These are phyloP conservation scores for Prunus dulcis DNA, from an alignment of 306 rosid genomes.

Conservation along the genomic window DNA sequence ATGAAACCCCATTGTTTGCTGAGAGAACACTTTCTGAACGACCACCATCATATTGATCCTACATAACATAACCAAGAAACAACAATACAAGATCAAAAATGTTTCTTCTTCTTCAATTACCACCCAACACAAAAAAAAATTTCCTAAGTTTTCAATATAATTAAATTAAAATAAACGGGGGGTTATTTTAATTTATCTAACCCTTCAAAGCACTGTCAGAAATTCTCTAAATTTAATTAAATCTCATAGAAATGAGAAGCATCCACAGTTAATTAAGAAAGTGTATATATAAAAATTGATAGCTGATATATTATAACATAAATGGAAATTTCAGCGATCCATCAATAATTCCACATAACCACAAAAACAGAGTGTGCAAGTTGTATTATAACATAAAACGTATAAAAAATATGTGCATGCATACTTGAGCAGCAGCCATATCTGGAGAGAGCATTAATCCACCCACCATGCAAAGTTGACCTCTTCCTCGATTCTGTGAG, in stretches of 20 bases:
- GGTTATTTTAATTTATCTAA: not conserved
- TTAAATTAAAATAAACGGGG: not conserved
- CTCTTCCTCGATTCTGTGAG: not conserved
- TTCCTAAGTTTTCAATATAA: not conserved
- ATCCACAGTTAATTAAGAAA: not conserved
- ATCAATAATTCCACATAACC: not conserved
- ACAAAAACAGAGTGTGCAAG: not conserved
- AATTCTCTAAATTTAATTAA: not conserved
- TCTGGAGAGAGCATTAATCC: constrained; percentile 29
- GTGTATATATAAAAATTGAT: too few species aligned
- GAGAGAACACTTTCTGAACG: constrained; percentile 26
- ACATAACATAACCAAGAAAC: constrained; percentile 22
- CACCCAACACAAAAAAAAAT: not conserved
- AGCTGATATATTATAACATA: too few species aligned
- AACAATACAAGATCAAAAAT: not conserved
- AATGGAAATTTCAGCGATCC: not conserved
- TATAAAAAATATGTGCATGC: constrained; percentile 3
- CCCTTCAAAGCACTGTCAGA: not conserved
- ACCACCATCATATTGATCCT: constrained; percentile 45
- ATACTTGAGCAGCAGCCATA: constrained; percentile 49
- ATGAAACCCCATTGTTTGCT: constrained; percentile 31
- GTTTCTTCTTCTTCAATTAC: too few species aligned
- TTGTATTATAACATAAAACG: not conserved
- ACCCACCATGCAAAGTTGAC: not conserved
- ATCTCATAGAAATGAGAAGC: not conserved